Conservation (phyloP, 1,139 yeast genomes). For the Sugiyamaella japonica region DNA sequence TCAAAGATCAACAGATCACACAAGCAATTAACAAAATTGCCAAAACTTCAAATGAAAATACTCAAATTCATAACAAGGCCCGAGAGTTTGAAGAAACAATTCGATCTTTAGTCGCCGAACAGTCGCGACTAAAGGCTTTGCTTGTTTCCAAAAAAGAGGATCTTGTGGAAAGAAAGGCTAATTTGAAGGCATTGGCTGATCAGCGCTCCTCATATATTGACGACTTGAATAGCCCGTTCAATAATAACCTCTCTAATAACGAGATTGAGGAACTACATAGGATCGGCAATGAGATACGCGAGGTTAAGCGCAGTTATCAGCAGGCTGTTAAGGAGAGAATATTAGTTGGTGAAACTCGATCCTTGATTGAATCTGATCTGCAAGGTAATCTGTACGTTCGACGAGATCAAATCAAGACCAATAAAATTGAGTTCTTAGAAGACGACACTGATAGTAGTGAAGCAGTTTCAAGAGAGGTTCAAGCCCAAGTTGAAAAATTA, state of each 20-base stretch:
- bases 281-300: slow-evolving; percentile 46
- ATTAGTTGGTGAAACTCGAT: slow-evolving; percentile 53
- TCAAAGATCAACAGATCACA: slow-evolving; percentile 50
- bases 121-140: slow-evolving; percentile 27
- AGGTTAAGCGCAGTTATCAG: slow-evolving; percentile 47
- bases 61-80: slow-evolving; percentile 28
- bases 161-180: slow-evolving; percentile 36
- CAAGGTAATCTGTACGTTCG: slow-evolving; percentile 54
- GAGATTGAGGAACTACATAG: slow-evolving; percentile 48
- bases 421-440: slow-evolving; percentile 17
- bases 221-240: slow-evolving; percentile 60
- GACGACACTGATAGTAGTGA: slow-evolving; percentile 16
- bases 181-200: slow-evolving; percentile 33
- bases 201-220: slow-evolving; percentile 43
- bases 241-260: slow-evolving; percentile 50
- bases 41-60: slow-evolving; percentile 40
- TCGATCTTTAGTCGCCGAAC: slow-evolving; percentile 21
- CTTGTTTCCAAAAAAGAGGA: slow-evolving; percentile 31
- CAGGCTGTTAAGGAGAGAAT: slow-evolving; percentile 48
- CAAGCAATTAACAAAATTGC: slow-evolving; percentile 48
- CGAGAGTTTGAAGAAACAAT: slow-evolving; percentile 17
- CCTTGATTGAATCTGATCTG: slow-evolving; percentile 58
- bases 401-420: slow-evolving; percentile 36
- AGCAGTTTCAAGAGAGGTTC: neutral
- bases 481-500: slow-evolving; percentile 5